Conservation (phyloP, 2,329 filamentous ascomycete genomes). For the Ophiocordyceps robertsii region DNA sequence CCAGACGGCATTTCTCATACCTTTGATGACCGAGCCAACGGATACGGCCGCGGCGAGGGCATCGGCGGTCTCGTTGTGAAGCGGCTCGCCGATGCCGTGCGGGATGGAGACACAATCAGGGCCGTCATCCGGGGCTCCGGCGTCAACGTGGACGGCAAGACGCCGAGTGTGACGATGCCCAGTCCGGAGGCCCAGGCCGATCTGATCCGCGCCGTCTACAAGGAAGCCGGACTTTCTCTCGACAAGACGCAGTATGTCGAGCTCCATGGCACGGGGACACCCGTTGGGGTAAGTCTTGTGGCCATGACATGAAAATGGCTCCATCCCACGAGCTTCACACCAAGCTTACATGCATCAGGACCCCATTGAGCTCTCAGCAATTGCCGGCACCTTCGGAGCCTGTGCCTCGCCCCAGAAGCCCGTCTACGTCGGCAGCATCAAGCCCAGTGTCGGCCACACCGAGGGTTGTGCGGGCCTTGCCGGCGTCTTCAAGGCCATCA, state of each 20-base stretch:
- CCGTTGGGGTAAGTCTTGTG: slow-evolving; percentile 10
- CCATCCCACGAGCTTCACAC: background rate
- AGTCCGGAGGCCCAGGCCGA: slow-evolving; percentile 16
- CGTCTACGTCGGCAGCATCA: slow-evolving; percentile 15
- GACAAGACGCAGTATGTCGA: slow-evolving; percentile 19
- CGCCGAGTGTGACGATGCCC: slow-evolving; percentile 25
- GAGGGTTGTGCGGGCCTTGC: slow-evolving; percentile 29
- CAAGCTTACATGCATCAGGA: slow-evolving; percentile 8
- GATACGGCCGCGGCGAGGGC: slow-evolving; percentile 37
- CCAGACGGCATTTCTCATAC: slow-evolving; percentile 16
- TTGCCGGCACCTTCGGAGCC: slow-evolving; percentile 15
- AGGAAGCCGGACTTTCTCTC: slow-evolving; percentile 8
- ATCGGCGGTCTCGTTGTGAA: slow-evolving; percentile 30
- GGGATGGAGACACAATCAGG: slow-evolving; percentile 28
- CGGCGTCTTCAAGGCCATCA: slow-evolving; percentile 27
- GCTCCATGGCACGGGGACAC: slow-evolving; percentile 25
- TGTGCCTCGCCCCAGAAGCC: slow-evolving; percentile 3
- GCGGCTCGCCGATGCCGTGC: slow-evolving; percentile 28
- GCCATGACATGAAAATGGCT: background rate
- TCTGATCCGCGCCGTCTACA: slow-evolving; percentile 17
- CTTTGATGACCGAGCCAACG: slow-evolving; percentile 31
- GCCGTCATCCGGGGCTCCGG: slow-evolving; percentile 23
- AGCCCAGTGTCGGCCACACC: slow-evolving; percentile 27
- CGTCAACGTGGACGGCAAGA: slow-evolving; percentile 28
- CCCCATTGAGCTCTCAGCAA: slow-evolving; percentile 19